These are phyloP conservation scores for Suillus occidentalis DNA, from an alignment of 768 basidiomycete genomes.

Conservation along the genomic window DNA sequence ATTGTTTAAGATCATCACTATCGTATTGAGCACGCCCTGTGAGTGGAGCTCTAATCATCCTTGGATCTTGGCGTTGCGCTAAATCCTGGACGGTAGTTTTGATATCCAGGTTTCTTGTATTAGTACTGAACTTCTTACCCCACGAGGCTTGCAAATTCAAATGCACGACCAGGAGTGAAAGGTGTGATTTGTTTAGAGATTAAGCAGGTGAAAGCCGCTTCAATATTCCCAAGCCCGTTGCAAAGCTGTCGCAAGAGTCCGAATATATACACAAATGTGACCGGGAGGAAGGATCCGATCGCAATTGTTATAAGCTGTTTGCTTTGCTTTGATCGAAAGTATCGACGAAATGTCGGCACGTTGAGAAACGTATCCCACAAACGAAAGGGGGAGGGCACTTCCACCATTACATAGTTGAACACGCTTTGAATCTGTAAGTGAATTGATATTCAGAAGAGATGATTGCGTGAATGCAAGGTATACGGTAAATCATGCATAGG, in stretches of 20 bases:
- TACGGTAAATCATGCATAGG: conserved; percentile 8
- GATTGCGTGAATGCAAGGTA: not conserved
- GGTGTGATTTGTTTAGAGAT: not conserved
- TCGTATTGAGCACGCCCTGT: conserved; percentile 81
- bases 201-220: not conserved
- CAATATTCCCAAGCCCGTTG: not conserved
- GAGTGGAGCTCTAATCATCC: conserved; percentile 30
- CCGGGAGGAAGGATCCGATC: not conserved
- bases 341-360: not conserved
- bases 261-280: not conserved
- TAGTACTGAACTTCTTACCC: conserved; percentile 56
- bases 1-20: conserved; percentile 76
- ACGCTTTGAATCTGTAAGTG: not conserved
- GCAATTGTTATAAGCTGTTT: not conserved
- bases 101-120: conserved; percentile 56
- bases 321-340: not conserved
- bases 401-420: not conserved
- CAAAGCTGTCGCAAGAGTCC: not conserved
- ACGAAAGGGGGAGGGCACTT: not conserved
- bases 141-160: conserved; percentile 35
- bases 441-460: not conserved
- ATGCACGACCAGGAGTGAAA: not conserved
- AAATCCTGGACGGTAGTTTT: conserved; percentile 41
- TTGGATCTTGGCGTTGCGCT: not conserved
- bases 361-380: not conserved